Evolutionary conservation across 2,329 filamentous ascomycete species (phyloP).

Genomic region (Trichoderma koningii): DNA sequence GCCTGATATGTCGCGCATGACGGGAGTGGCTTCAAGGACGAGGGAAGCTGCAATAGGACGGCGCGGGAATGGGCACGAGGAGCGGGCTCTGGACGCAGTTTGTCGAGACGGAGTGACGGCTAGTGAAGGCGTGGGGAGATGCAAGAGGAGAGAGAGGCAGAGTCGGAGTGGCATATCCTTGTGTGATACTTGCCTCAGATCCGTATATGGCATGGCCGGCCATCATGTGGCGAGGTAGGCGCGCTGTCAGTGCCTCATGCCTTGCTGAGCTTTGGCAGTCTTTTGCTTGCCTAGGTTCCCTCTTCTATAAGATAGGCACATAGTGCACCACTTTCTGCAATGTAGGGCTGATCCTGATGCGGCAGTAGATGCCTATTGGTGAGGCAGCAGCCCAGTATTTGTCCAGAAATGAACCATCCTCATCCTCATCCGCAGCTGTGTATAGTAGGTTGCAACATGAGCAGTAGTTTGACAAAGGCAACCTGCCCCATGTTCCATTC

Average conservation of each 20-base stretch:
- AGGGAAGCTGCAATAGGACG: constrained; percentile 34
- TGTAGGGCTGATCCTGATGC: too few species aligned
- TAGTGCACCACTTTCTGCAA: background rate
- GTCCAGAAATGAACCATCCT: background rate
- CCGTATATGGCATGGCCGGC: constrained; percentile 17
- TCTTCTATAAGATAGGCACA: background rate
- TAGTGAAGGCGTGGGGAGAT: constrained; percentile 31
- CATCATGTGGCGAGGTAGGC: constrained; percentile 23
- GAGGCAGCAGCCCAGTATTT: background rate
- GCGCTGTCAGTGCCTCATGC: background rate
- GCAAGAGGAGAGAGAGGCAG: background rate
- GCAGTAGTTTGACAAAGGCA: too few species aligned
- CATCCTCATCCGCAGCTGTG: background rate
- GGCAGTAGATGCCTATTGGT: too few species aligned
- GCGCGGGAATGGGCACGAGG: constrained; percentile 37
- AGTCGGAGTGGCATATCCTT: constrained; percentile 35
- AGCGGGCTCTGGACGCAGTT: constrained; percentile 37
- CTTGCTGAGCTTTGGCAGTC: background rate
- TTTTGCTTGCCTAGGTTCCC: too few species aligned
- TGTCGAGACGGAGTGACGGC: constrained; percentile 30
- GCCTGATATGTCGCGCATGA: constrained; percentile 19
- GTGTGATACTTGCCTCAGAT: constrained; percentile 23
- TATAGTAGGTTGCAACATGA: too few species aligned
- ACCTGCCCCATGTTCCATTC: too few species aligned
- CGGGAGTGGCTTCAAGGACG: constrained; percentile 12